These are phyloP conservation scores for Mortierella alpina DNA, from an alignment of 192 early-diverging fungal genomes.

Conservation along the genomic window DNA sequence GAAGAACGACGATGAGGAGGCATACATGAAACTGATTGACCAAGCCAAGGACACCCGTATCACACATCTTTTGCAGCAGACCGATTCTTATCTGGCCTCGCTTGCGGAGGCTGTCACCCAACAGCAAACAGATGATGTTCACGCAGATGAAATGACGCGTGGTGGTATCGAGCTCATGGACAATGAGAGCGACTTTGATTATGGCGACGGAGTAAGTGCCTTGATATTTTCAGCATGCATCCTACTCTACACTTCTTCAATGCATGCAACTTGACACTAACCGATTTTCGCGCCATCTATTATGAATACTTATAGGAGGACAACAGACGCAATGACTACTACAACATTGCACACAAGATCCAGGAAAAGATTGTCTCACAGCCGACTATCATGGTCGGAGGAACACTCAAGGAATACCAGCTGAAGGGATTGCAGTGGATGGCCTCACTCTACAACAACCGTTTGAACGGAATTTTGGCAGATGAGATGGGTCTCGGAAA, in stretches of 20 bases:
- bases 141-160: constrained; percentile 50
- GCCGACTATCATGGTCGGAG: constrained; percentile 87
- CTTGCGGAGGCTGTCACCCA: constrained; percentile 87
- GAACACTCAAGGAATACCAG: constrained; percentile 96
- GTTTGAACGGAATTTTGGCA: constrained; percentile 97
- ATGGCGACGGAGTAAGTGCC: constrained; percentile 40
- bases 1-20: constrained; percentile 97
- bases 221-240: background rate
- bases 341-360: constrained; percentile 87
- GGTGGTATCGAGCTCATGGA: constrained; percentile 65
- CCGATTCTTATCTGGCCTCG: constrained; percentile 84
- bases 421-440: constrained; percentile 98
- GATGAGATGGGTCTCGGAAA: constrained; percentile 95
- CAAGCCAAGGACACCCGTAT: constrained; percentile 97
- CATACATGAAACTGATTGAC: constrained; percentile 95
- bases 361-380: constrained; percentile 80
- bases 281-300: background rate
- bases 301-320: constrained; percentile 49
- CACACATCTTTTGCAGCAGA: constrained; percentile 90
- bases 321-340: constrained; percentile 79
- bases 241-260: background rate
- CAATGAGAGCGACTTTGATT: constrained; percentile 56
- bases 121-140: constrained; percentile 75
- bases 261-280: background rate
- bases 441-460: constrained; percentile 98